Evolutionary conservation across 208 protist species (phyloP).

Genomic region (Leishmania tarentolae): DNA sequence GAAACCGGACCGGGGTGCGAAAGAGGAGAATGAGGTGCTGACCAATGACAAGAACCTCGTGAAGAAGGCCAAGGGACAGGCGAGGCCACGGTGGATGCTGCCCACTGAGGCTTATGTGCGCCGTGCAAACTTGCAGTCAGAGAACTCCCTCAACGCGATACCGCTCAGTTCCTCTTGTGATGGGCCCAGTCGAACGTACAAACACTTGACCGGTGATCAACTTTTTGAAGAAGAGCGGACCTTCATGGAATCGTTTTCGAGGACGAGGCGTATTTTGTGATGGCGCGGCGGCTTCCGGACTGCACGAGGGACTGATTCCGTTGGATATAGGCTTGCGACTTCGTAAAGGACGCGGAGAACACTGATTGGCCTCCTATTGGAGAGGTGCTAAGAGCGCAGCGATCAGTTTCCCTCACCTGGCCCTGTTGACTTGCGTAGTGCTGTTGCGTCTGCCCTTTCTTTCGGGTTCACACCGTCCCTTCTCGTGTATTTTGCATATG

Average conservation of each 20-base stretch:
- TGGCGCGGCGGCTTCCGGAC: neutral
- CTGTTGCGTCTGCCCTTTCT: neutral
- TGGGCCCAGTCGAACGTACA: constrained; percentile 16
- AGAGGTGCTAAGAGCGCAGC: neutral
- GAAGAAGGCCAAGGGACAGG: constrained; percentile 12
- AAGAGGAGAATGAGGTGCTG: neutral
- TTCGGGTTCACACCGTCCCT: neutral
- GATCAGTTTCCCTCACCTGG: neutral
- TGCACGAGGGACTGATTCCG: neutral
- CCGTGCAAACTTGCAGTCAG: constrained; percentile 11
- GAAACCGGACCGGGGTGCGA: neutral
- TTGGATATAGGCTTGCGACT: neutral
- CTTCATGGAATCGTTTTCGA: constrained; percentile 57
- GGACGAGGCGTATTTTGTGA: constrained; percentile 17
- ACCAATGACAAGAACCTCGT: neutral
- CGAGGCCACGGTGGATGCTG: constrained; percentile 47
- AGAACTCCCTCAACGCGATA: neutral
- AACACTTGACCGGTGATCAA: constrained; percentile 39
- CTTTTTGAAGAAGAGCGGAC: constrained; percentile 48
- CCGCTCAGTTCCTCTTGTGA: neutral
- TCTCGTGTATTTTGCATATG: neutral
- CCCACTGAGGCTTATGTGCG: constrained; percentile 35
- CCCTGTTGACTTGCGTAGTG: constrained; percentile 6
- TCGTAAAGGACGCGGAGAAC: neutral
- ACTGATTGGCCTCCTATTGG: no score